These are phyloP conservation scores for Kwoniella dejecticola DNA, from an alignment of 768 basidiomycete genomes.

Conservation along the genomic window DNA sequence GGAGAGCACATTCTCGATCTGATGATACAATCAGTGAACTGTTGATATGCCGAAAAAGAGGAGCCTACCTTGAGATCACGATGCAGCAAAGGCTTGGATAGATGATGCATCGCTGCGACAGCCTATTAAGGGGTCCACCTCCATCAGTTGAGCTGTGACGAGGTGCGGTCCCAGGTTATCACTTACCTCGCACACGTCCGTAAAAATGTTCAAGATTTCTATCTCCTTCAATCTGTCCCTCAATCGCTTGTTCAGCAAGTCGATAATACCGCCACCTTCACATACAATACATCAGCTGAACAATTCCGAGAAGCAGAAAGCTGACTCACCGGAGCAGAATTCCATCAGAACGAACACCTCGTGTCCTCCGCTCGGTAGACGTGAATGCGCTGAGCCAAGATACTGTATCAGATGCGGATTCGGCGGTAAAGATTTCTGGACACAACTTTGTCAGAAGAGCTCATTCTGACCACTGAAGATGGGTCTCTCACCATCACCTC, in stretches of 20 bases:
- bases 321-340: conserved; percentile 76
- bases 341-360: conserved; percentile 99
- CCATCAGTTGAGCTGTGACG: not conserved
- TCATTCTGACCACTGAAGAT: conserved; percentile 4
- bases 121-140: no score
- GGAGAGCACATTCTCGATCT: conserved; percentile 90
- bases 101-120: conserved; percentile 93
- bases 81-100: conserved; percentile 85
- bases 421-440: conserved; percentile 81
- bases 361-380: conserved; percentile 76
- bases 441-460: conserved; percentile 23
- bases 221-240: conserved; percentile 91
- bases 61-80: conserved; percentile 78
- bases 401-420: conserved; percentile 95
- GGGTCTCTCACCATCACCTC: conserved; percentile 84
- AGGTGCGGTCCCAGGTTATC: not conserved
- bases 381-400: conserved; percentile 91
- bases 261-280: conserved; percentile 94
- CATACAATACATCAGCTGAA: conserved; percentile 22
- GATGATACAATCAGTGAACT: not conserved
- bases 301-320: not conserved
- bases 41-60: not conserved
- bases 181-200: conserved; percentile 81
- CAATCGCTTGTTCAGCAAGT: conserved; percentile 97
- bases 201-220: conserved; percentile 96